A percentile compares a stretch with the other conserved stretches of the same genome.
Evolutionary conservation across 176 grass and related monocot species (phyloP).

Genomic region (Bromus sterilis): DNA sequence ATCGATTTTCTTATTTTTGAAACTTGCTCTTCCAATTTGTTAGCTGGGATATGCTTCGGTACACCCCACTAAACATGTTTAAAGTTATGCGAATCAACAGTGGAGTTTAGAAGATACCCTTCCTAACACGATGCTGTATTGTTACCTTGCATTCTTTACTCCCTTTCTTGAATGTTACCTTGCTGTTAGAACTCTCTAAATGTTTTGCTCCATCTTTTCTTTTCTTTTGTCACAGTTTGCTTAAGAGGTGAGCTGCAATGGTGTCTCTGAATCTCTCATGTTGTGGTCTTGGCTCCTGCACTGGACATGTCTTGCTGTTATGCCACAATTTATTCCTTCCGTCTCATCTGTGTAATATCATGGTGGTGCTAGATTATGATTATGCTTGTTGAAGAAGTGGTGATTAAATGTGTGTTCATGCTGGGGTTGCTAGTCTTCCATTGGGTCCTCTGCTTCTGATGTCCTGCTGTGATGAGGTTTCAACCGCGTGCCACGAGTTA

Average conservation of each 20-base stretch:
- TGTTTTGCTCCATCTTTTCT: background rate
- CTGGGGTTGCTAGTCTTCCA: too few relatives aligned
- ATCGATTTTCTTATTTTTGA: too few relatives aligned
- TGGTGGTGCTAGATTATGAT: background rate
- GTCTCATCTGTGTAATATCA: slow-evolving; percentile 6
- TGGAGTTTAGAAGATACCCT: too few relatives aligned
- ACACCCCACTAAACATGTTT: too few relatives aligned
- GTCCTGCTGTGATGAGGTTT: too few relatives aligned
- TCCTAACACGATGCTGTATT: too few relatives aligned
- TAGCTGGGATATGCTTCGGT: too few relatives aligned
- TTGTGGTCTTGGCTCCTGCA: background rate
- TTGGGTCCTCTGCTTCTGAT: too few relatives aligned
- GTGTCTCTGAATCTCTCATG: background rate
- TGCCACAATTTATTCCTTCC: background rate
- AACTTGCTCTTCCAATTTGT: too few relatives aligned
- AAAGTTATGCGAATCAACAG: too few relatives aligned
- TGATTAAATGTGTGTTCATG: background rate
- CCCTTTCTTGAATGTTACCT: background rate
- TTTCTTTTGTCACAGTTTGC: slow-evolving; percentile 28
- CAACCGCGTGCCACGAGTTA: too few relatives aligned
- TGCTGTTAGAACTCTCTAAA: background rate
- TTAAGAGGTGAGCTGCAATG: slow-evolving; percentile 41
- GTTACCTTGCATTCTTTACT: too few relatives aligned
- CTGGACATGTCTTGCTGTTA: background rate
- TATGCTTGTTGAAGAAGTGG: background rate